Evolutionary conservation across 805 yeast species (phyloP).

Genomic region (Monosporozyma aquatica): DNA sequence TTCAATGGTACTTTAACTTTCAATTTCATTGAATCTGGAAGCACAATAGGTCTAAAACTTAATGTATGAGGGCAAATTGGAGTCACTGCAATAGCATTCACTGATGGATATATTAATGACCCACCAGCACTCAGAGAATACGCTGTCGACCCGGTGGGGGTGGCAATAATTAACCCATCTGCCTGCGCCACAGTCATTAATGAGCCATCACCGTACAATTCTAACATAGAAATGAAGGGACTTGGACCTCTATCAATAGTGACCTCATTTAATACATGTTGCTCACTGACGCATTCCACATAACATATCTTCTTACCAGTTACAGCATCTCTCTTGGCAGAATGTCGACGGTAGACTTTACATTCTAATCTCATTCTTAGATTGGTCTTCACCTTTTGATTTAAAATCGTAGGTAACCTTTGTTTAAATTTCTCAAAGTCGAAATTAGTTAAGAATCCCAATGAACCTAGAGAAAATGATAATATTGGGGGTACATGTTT

Average conservation of each 20-base stretch:
- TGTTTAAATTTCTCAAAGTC: conserved; percentile 60
- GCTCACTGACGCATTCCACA: conserved; percentile 36
- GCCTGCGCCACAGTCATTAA: conserved; percentile 83
- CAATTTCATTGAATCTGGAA: conserved; percentile 86
- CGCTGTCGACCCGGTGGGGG: conserved; percentile 95
- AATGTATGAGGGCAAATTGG: conserved; percentile 94
- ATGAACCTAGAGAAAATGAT: conserved; percentile 76
- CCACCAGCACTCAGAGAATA: conserved; percentile 93
- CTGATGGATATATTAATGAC: conserved; percentile 84
- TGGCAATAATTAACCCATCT: conserved; percentile 83
- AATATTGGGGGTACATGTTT: conserved; percentile 81
- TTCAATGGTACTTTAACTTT: conserved; percentile 71
- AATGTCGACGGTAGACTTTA: conserved; percentile 44
- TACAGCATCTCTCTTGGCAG: conserved; percentile 30
- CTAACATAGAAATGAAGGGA: conserved; percentile 81
- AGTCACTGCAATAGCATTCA: conserved; percentile 83
- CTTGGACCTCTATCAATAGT: conserved; percentile 91
- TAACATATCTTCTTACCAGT: conserved; percentile 36
- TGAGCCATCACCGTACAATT: conserved; percentile 78
- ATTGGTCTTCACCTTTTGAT: conserved; percentile 64
- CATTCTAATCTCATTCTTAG: conserved; percentile 82
- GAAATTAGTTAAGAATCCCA: conserved; percentile 86
- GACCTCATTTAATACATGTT: conserved; percentile 78
- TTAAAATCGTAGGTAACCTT: conserved; percentile 47
- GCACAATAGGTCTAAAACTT: conserved; percentile 79